A percentile compares a stretch with the other conserved stretches of the same genome.
Evolutionary conservation across 805 yeast genomes (phyloP).

Genomic region (Candida corydali): DNA sequence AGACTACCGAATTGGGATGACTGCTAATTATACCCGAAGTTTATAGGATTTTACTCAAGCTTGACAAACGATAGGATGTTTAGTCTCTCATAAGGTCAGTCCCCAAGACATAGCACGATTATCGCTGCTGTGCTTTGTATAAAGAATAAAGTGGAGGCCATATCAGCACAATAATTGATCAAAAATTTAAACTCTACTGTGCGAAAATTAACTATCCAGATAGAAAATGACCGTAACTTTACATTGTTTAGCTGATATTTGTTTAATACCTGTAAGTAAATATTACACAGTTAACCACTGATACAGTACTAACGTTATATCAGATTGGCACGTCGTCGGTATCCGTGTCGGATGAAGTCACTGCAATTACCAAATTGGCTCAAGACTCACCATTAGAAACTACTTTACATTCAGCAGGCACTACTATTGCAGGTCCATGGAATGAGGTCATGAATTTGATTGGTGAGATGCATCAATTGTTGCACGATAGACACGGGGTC

Average conservation of each 20-base stretch:
- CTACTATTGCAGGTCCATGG: constrained; percentile 93
- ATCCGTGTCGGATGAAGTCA: constrained; percentile 78
- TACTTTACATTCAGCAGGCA: constrained; percentile 86
- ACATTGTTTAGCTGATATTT: constrained; percentile 79
- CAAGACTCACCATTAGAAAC: constrained; percentile 59
- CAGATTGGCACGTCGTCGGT: constrained; percentile 69
- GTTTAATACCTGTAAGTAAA: constrained; percentile 58
- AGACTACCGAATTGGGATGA: background rate
- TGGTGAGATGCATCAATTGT: constrained; percentile 69
- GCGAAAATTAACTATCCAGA: too few species aligned
- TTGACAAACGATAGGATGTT: too few species aligned
- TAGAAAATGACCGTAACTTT: constrained; percentile 37
- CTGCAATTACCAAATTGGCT: constrained; percentile 62
- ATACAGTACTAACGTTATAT: constrained; percentile 23
- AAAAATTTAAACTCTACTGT: background rate
- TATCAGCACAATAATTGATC: too few species aligned
- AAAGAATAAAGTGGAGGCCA: too few species aligned
- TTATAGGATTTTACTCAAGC: too few species aligned
- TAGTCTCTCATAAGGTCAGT: too few species aligned
- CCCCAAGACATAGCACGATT: too few species aligned
- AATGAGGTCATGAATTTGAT: constrained; percentile 75
- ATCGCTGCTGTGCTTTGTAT: too few species aligned
- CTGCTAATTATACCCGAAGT: too few species aligned
- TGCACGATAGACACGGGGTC: constrained; percentile 64
- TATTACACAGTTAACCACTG: constrained; percentile 31